A percentile compares a stretch with the other conserved stretches of the same genome.
These are phyloP conservation scores for Aegilops bicornis DNA, from an alignment of 176 grass and related monocot species.

Conservation along the genomic window DNA sequence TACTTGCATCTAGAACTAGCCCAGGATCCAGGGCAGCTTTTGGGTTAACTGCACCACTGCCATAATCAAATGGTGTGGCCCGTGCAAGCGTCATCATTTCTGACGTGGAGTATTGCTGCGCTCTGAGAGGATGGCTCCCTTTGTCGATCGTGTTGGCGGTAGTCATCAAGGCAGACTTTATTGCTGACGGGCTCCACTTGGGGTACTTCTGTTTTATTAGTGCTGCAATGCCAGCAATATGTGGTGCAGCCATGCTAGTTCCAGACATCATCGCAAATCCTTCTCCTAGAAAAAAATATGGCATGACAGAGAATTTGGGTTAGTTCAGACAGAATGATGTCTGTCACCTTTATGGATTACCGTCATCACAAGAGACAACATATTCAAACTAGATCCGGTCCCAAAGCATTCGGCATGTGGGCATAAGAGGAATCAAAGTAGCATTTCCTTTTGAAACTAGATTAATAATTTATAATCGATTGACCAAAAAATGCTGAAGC, in stretches of 20 bases:
- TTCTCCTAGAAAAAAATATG: constrained; percentile 51
- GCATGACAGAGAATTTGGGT: background rate
- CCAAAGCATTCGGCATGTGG: background rate
- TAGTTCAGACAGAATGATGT: background rate
- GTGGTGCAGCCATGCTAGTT: constrained; percentile 98
- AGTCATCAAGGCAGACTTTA: constrained; percentile 98
- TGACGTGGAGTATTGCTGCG: constrained; percentile 72
- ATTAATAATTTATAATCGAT: background rate
- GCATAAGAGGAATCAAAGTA: background rate
- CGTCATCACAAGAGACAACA: background rate
- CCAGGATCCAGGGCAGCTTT: constrained; percentile 92
- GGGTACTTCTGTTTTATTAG: constrained; percentile 96
- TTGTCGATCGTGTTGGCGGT: constrained; percentile 79
- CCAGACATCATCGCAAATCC: constrained; percentile 98
- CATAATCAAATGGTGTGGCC: constrained; percentile 97
- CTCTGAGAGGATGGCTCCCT: constrained; percentile 72
- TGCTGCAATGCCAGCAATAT: constrained; percentile 93
- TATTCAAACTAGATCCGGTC: background rate
- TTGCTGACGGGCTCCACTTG: constrained; percentile 91
- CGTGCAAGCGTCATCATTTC: constrained; percentile 71
- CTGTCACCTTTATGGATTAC: background rate
- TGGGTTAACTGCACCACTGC: constrained; percentile 87
- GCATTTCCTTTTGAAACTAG: background rate
- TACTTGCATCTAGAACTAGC: constrained; percentile 93
- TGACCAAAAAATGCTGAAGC: background rate